Base-by-base conservation (phyloP, 1,284 basidiomycete genomes). In the Austroboletus rostrupii region DNA sequence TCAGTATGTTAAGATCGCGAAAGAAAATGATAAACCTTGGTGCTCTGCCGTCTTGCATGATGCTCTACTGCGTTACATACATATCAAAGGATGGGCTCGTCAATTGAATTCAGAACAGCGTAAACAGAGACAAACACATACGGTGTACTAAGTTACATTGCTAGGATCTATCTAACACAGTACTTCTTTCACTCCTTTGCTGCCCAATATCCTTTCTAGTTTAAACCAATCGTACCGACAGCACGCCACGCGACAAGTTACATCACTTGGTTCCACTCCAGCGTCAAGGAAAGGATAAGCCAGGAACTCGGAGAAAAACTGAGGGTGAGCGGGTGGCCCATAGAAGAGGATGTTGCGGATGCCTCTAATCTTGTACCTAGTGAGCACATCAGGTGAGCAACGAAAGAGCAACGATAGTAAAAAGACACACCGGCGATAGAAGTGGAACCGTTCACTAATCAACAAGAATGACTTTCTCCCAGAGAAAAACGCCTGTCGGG, bases 391-490 rank as follows among this genome's bases (percentile, higher is more conserved):
- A 35, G 31, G 40, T 47, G 45, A 54, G 37, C 49, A 5, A 2
- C 11, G 52, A 48, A 43, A 52, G 45, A 43, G 20, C 21, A 49
- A 42, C 26, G 42, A 35, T 12, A 29, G n/a, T 31, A 17, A 17
- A 28, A 12, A 37, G 39, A 60, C 72, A 40, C 57, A 88, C 81
- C 94, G 79, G 54, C 92, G 82, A 78, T 95, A 99, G 68, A 99
- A 99, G 70, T 99, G 94, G 75, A 98, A 97, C 19, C 97, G 83
- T 67, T 99, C 97, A 53, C 92, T 97, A 58, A 98, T 77, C 54
- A 99, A 74, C 20, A 99, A 69, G 73, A 98, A 91, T 0, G 86
- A 75, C 59, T 88, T 92, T 61, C 90, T 88, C 47, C 91, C 92
- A 38, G 78, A 79, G 77, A 97, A 97, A 74, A 99, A 99, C 0